These are phyloP conservation scores for Paulownia fortunei DNA, from an alignment of 257 asterid species.

Conservation along the genomic window DNA sequence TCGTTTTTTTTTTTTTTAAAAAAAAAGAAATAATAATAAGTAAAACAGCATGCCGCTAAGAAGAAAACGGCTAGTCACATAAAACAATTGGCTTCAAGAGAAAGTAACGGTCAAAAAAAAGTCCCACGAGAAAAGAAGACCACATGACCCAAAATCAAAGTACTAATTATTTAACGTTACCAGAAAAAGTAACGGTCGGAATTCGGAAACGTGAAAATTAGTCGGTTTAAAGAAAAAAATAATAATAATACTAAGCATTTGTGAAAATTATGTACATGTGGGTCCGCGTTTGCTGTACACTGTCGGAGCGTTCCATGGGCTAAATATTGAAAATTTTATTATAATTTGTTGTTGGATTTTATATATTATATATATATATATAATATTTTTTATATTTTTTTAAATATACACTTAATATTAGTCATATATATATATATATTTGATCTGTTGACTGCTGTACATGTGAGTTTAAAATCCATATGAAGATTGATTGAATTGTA, in stretches of 20 bases:
- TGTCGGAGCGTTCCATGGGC: neutral
- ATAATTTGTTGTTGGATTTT: too few relatives aligned
- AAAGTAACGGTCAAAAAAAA: slow-evolving; percentile 25
- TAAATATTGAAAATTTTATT: neutral
- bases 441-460: too few relatives aligned
- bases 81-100: slow-evolving; percentile 14
- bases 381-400: too few relatives aligned
- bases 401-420: too few relatives aligned
- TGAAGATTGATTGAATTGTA: too few relatives aligned
- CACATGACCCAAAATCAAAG: neutral
- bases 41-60: slow-evolving; percentile 7
- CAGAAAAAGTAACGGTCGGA: slow-evolving; percentile 10
- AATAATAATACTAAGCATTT: too few relatives aligned
- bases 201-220: neutral
- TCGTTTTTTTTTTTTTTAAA: too few relatives aligned
- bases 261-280: neutral
- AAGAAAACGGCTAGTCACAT: neutral
- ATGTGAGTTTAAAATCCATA: too few relatives aligned
- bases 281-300: neutral
- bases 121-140: neutral
- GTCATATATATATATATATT: too few relatives aligned
- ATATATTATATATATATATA: too few relatives aligned
- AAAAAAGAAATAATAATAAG: neutral
- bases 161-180: slow-evolving; percentile 12
- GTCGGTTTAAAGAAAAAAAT: neutral